Evolutionary conservation across 371 early-diverging fungal species (phyloP).

Genomic region (Encephalitozoon hellem): DNA sequence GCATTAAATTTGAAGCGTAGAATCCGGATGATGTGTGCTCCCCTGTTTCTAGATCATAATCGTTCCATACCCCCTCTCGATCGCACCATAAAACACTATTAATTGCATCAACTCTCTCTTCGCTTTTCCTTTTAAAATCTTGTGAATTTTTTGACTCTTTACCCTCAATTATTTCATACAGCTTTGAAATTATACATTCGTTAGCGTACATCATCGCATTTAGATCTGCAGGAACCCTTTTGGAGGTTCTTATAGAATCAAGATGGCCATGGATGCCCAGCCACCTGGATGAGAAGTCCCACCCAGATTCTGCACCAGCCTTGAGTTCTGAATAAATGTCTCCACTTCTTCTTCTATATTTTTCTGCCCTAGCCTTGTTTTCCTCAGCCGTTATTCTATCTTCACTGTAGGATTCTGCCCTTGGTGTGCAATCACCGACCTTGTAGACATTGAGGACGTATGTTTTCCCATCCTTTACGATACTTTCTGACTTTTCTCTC

Average conservation of each 20-base stretch:
- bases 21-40: constrained; percentile 59
- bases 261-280: constrained; percentile 42
- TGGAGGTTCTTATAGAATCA: constrained; percentile 62
- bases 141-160: neutral
- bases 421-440: constrained; percentile 60
- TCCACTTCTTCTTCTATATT: neutral
- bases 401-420: constrained; percentile 70
- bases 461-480: constrained; percentile 6
- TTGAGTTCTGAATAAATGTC: constrained; percentile 66
- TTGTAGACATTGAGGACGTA: constrained; percentile 29
- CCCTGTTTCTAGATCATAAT: constrained; percentile 53
- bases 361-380: constrained; percentile 39
- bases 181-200: constrained; percentile 64
- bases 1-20: constrained; percentile 63
- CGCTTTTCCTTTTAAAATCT: constrained; percentile 44
- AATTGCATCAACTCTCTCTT: constrained; percentile 52
- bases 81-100: constrained; percentile 59
- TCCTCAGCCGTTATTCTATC: constrained; percentile 62
- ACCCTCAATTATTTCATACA: constrained; percentile 58
- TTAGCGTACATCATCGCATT: constrained; percentile 71
- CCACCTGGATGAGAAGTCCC: constrained; percentile 75
- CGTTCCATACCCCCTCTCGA: constrained; percentile 52
- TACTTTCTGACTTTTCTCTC: constrained; percentile 56
- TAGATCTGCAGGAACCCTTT: constrained; percentile 71
- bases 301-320: constrained; percentile 75